Conservation (phyloP, 495 filamentous ascomycete species). For the Neurospora hispaniola region DNA sequence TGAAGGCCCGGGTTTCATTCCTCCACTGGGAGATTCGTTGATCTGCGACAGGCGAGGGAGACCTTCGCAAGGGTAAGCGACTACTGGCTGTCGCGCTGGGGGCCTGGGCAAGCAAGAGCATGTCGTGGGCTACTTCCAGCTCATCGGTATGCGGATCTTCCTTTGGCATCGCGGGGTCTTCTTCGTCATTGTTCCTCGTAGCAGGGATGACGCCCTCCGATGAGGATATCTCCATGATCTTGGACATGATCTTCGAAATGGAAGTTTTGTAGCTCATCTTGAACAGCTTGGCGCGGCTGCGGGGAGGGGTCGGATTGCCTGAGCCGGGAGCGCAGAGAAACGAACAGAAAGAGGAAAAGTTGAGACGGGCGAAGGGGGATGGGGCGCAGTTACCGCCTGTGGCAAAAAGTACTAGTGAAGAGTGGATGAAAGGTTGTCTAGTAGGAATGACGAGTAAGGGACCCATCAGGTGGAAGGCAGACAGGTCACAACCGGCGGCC, state of each 20-base stretch:
- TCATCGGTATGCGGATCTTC: neutral
- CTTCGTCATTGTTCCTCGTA: neutral
- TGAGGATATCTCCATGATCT: neutral
- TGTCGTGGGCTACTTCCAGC: neutral
- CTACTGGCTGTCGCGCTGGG: neutral
- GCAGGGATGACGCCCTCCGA: accelerated
- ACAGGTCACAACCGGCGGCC: too few relatives aligned
- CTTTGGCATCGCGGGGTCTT: neutral
- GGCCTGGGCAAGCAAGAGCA: accelerated
- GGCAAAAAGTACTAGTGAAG: too few relatives aligned
- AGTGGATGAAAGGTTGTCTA: too few relatives aligned
- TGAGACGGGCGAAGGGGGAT: too few relatives aligned
- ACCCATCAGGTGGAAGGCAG: too few relatives aligned
- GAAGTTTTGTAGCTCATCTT: neutral
- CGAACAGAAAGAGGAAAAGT: too few relatives aligned
- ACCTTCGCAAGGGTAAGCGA: neutral
- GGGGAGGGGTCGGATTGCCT: too few relatives aligned
- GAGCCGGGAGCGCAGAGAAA: too few relatives aligned
- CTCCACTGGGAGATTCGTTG: neutral
- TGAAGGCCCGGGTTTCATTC: accelerated
- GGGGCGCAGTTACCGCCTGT: too few relatives aligned
- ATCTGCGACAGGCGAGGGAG: neutral
- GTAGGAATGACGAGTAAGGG: too few relatives aligned
- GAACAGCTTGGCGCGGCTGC: neutral
- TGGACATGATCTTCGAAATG: neutral